These are phyloP conservation scores for Sporisorium sorghi DNA, from an alignment of 1,284 basidiomycete species.

Conservation along the genomic window DNA sequence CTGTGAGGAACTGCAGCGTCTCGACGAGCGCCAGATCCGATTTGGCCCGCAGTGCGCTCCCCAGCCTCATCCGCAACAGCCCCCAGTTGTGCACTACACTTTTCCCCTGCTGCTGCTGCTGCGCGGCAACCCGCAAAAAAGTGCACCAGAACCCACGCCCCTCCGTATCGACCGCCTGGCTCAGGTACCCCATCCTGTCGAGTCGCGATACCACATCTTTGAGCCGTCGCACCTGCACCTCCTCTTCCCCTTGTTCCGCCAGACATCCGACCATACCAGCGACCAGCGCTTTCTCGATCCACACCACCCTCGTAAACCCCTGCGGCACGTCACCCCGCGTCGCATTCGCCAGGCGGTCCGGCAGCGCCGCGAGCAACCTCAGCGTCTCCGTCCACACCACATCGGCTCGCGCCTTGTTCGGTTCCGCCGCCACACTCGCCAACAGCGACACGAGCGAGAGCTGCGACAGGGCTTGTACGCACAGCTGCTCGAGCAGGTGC, in stretches of 20 bases:
- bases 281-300: constrained; percentile 23
- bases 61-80: constrained; percentile 4
- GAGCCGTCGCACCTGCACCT: neutral
- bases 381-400: constrained; percentile 36
- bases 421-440: neutral
- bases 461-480: neutral
- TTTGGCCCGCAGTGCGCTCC: neutral
- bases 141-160: constrained; percentile 19
- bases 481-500: constrained; percentile 15
- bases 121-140: constrained; percentile 2
- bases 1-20: constrained; percentile 16
- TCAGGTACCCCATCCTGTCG: constrained; percentile 27
- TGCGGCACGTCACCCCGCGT: constrained; percentile 16
- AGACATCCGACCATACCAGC: constrained; percentile 13
- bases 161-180: constrained; percentile 5
- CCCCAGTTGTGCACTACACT: neutral
- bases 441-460: constrained; percentile 23
- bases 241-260: neutral
- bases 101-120: neutral
- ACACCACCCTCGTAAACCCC: neutral
- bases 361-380: constrained; percentile 13
- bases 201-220: constrained; percentile 22
- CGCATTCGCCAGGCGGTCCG: constrained; percentile 40
- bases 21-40: constrained; percentile 16
- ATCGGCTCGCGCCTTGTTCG: constrained; percentile 20